Evolutionary conservation across 352 stramenopile species (phyloP).

Genomic region (Phytopythium kandeliae): DNA sequence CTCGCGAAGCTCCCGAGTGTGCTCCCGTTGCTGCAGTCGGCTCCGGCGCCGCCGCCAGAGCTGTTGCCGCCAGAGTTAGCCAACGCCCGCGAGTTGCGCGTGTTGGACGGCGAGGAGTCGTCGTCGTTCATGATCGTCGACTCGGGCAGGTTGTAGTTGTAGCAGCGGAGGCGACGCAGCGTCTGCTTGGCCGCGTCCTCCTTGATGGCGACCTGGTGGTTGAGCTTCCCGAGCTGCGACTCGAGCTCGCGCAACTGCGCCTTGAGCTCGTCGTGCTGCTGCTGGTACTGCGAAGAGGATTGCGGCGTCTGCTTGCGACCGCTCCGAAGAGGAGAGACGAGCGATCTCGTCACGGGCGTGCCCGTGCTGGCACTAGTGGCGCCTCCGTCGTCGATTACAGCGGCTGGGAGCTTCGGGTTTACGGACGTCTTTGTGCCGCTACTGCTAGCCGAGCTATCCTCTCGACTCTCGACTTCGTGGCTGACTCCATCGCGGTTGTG

Average conservation of each 20-base stretch:
- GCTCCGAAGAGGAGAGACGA: not conserved
- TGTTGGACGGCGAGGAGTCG: conserved; percentile 28
- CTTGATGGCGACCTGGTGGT: conserved; percentile 59
- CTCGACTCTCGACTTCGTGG: no score
- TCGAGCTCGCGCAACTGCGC: conserved; percentile 52
- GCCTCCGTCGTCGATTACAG: no score
- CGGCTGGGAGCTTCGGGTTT: not conserved
- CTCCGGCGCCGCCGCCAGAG: conserved; percentile 8
- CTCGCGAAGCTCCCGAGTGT: conserved; percentile 1
- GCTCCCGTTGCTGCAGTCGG: conserved; percentile 8
- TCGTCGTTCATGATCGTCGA: conserved; percentile 44
- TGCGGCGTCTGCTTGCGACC: conserved; percentile 1
- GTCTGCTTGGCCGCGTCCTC: conserved; percentile 50
- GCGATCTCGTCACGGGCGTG: not conserved
- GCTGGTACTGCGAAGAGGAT: conserved; percentile 1
- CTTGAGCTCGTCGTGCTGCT: conserved; percentile 41
- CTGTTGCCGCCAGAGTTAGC: conserved; percentile 7
- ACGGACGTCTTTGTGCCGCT: no score
- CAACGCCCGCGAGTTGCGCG: conserved; percentile 15
- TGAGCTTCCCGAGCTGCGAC: conserved; percentile 50
- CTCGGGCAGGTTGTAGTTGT: conserved; percentile 81
- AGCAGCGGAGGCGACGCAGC: conserved; percentile 63
- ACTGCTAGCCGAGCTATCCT: no score
- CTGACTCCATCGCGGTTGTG: conserved; percentile 33
- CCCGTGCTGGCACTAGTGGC: not conserved